These are phyloP conservation scores for Penicillium capsulatum DNA, from an alignment of 2,329 filamentous ascomycete species.

Conservation along the genomic window DNA sequence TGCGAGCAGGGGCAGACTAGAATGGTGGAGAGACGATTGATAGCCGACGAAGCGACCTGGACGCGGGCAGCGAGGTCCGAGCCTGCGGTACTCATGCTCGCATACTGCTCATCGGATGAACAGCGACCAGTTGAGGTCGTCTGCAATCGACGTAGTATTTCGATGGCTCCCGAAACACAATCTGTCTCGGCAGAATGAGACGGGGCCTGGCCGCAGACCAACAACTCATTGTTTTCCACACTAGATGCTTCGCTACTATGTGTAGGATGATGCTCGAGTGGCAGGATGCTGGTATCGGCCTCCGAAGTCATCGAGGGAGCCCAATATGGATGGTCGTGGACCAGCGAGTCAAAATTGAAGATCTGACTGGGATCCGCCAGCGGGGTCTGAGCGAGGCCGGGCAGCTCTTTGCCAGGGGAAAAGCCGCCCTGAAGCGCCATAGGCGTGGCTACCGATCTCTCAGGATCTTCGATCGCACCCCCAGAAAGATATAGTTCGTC, in stretches of 20 bases:
- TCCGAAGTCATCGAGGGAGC: background rate
- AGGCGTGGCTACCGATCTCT: background rate
- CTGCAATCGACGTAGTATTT: slow-evolving; percentile 2
- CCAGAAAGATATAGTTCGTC: slow-evolving; percentile 1
- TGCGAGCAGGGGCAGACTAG: slow-evolving; percentile 10
- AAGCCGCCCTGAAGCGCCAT: background rate
- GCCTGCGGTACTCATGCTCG: background rate
- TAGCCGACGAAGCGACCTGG: background rate
- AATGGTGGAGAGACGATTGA: slow-evolving; percentile 8
- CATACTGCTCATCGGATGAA: no score
- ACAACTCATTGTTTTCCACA: background rate
- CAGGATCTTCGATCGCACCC: background rate
- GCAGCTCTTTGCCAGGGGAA: background rate
- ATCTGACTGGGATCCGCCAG: background rate
- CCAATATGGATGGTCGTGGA: background rate
- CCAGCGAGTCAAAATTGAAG: background rate
- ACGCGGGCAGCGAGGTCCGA: background rate
- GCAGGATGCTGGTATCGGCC: background rate
- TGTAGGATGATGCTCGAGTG: background rate
- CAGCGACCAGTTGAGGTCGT: background rate
- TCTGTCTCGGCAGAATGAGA: slow-evolving; percentile 3
- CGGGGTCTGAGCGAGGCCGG: background rate
- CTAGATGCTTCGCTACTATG: slow-evolving; percentile 1
- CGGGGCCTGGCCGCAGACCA: background rate
- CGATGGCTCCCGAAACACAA: slow-evolving; percentile 4